A percentile compares a stretch with the other conserved stretches of the same genome.
phyloP scores from a whole-genome alignment of 116 monocot genomes.

The Trichopus zeylanicus region DNA sequence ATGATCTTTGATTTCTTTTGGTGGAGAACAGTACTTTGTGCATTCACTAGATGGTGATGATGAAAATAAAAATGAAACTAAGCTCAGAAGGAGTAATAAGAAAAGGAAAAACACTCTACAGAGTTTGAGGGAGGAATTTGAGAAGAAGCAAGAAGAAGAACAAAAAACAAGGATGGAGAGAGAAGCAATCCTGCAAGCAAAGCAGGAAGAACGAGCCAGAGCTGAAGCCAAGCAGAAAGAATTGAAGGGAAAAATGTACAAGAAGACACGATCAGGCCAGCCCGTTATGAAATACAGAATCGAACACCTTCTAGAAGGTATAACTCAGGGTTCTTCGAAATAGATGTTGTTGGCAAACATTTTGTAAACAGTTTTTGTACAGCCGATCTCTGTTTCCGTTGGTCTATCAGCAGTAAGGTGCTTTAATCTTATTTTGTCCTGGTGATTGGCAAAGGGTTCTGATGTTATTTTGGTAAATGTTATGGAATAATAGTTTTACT shows the following conservation, averaged over 20 bases:
- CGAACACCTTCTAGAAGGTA: conserved; percentile 50
- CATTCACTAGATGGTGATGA: conserved; percentile 19
- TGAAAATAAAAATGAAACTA: conserved; percentile 7
- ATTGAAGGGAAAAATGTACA: conserved; percentile 69
- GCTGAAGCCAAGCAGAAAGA: conserved; percentile 46
- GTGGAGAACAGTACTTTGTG: neutral
- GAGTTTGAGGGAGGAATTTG: conserved; percentile 58
- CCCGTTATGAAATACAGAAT: conserved; percentile 92
- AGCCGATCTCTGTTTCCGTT: too few relatives aligned
- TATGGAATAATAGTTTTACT: too few relatives aligned
- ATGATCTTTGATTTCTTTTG: neutral
- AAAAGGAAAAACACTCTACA: conserved; percentile 33
- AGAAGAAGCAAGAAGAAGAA: conserved; percentile 49
- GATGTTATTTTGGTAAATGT: too few relatives aligned
- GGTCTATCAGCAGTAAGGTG: neutral
- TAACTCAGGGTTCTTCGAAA: conserved; percentile 16
- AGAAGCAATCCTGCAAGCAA: conserved; percentile 42
- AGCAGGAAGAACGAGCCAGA: conserved; percentile 42
- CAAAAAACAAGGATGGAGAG: conserved; percentile 68
- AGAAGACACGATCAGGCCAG: conserved; percentile 78
- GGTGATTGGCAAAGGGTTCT: too few relatives aligned
- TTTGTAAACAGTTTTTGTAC: neutral
- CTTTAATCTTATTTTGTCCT: too few relatives aligned
- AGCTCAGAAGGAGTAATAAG: conserved; percentile 18
- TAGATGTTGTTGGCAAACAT: neutral